Percentiles rank a stretch among this genome's conserved stretches.
phyloP scores from a whole-genome alignment of 2,329 filamentous ascomycete genomes.

The Penicillium sp. region DNA sequence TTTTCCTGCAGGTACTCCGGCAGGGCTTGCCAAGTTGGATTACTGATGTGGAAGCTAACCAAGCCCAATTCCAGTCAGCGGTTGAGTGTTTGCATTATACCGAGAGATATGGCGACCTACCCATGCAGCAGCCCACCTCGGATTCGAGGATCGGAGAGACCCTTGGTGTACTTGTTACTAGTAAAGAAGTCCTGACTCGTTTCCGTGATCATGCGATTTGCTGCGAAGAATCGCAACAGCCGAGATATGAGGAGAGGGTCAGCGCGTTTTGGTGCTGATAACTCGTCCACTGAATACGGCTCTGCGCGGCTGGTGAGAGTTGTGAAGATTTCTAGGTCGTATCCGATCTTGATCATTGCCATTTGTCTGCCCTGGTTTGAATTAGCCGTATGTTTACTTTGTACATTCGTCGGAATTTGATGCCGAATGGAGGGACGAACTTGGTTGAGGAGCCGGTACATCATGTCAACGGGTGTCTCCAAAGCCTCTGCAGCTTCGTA shows the following conservation, averaged over 20 bases:
- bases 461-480: neutral
- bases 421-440: neutral
- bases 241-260: neutral
- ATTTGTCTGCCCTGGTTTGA: neutral
- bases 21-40: slow-evolving; percentile 9
- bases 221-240: neutral
- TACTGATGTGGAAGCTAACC: slow-evolving; percentile 4
- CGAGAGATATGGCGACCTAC: neutral
- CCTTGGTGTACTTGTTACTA: neutral
- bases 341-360: neutral
- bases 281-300: neutral
- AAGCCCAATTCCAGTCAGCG: neutral
- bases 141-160: neutral
- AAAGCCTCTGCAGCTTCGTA: neutral
- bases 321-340: neutral
- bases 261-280: neutral
- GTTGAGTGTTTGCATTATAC: neutral
- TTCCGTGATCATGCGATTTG: neutral
- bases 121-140: neutral
- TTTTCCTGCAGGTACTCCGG: slow-evolving; percentile 24
- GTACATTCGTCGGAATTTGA: neutral
- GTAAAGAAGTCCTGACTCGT: neutral
- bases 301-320: neutral
- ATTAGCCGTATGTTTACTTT: neutral
- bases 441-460: neutral